Percentiles rank a stretch among this genome's conserved stretches.
Conservation (phyloP, 345 rosid species). For the Camelina neglecta region DNA sequence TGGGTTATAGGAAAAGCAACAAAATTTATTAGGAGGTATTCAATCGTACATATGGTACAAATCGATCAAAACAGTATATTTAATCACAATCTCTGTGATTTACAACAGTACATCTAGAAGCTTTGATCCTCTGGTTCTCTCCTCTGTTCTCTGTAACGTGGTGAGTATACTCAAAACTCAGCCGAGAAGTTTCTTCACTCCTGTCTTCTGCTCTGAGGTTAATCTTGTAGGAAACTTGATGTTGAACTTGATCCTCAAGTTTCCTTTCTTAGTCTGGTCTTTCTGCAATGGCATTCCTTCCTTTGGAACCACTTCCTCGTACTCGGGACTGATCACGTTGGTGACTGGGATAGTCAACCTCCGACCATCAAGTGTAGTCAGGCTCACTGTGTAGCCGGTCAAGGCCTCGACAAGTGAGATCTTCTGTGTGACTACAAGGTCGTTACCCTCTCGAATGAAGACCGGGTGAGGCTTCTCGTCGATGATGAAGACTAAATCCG, state of each 20-base stretch:
- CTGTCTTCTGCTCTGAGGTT: conserved; percentile 58
- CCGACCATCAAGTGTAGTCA: conserved; percentile 67
- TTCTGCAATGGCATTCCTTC: conserved; percentile 73
- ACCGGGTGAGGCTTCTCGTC: conserved; percentile 71
- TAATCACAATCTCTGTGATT: conserved; percentile 14
- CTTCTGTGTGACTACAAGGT: conserved; percentile 51
- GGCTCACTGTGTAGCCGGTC: conserved; percentile 52
- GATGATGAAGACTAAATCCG: conserved; percentile 59
- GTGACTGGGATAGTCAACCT: conserved; percentile 50
- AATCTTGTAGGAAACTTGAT: conserved; percentile 62
- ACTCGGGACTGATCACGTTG: conserved; percentile 56
- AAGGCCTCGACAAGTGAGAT: conserved; percentile 63
- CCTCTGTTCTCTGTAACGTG: not conserved
- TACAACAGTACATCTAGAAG: conserved; percentile 13
- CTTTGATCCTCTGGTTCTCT: not conserved
- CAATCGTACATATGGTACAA: conserved; percentile 32
- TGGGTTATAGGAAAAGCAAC: not conserved
- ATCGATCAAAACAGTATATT: conserved; percentile 27
- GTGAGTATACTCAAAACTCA: not conserved
- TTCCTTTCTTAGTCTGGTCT: conserved; percentile 60
- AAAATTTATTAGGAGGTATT: not conserved
- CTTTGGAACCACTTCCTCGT: conserved; percentile 54
- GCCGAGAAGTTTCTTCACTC: conserved; percentile 55
- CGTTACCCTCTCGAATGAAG: conserved; percentile 63
- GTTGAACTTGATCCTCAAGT: conserved; percentile 63